These are phyloP conservation scores for Euphrasia confusa DNA, from an alignment of 257 asterid genomes.

Conservation along the genomic window DNA sequence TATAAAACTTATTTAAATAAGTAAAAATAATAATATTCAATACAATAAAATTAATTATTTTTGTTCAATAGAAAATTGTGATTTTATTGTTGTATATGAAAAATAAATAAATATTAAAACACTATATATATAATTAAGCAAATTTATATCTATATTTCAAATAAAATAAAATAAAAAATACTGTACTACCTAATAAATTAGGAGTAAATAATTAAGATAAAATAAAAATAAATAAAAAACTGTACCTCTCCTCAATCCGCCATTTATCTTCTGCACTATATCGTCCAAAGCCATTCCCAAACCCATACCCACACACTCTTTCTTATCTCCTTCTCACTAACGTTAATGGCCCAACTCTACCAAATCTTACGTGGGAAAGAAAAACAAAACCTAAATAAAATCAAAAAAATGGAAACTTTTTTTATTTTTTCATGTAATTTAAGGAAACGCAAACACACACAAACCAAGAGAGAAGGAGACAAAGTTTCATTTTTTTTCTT, in stretches of 20 bases:
- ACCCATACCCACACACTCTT: constrained; percentile 18
- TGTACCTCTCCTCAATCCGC: neutral
- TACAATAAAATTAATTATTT: too few species aligned
- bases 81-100: too few species aligned
- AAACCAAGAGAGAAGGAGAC: constrained; percentile 25
- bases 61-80: too few species aligned
- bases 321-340: constrained; percentile 19
- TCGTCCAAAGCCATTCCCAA: constrained; percentile 16
- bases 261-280: constrained; percentile 23
- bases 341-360: constrained; percentile 34
- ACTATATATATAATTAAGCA: too few species aligned
- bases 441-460: constrained; percentile 10
- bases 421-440: neutral
- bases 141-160: too few species aligned
- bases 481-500: constrained; percentile 31
- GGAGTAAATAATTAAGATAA: too few species aligned
- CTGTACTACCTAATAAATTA: too few species aligned
- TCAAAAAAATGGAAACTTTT: constrained; percentile 26
- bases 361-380: constrained; percentile 23
- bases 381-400: constrained; percentile 20
- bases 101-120: too few species aligned
- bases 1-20: too few species aligned
- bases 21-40: too few species aligned
- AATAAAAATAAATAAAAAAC: too few species aligned
- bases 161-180: too few species aligned